phyloP scores from a whole-genome alignment of 2,329 filamentous ascomycete species.

The Pestalotiopsis sp. region DNA sequence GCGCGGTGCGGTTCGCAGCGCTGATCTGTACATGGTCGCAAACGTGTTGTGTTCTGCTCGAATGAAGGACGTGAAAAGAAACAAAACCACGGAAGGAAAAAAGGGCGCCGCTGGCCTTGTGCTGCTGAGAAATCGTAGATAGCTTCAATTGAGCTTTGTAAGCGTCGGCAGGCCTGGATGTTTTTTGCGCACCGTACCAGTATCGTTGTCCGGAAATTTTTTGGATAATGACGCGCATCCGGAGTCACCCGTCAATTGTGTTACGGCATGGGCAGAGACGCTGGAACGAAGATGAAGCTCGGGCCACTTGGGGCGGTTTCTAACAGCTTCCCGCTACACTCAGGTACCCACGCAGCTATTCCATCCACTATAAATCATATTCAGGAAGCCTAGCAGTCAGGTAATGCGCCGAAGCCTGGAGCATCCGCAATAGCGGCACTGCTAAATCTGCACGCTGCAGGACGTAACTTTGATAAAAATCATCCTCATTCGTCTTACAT shows the following conservation, averaged over 20 bases:
- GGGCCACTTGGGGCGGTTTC: background rate
- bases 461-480: background rate
- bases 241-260: background rate
- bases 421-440: background rate
- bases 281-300: background rate
- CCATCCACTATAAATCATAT: background rate
- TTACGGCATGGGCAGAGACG: background rate
- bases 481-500: background rate
- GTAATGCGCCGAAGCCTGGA: background rate
- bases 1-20: conserved; percentile 49
- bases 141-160: conserved; percentile 6
- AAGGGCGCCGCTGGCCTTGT: background rate
- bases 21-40: conserved; percentile 52
- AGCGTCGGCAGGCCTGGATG: background rate
- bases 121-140: background rate
- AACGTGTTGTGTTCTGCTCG: background rate
- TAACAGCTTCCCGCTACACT: background rate
- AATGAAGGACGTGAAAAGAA: conserved; percentile 8
- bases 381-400: no score
- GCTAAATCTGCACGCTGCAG: background rate
- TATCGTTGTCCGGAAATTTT: background rate
- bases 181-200: background rate
- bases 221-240: background rate
- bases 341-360: background rate
- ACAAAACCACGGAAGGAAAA: conserved; percentile 15